Evolutionary conservation across 2,329 filamentous ascomycete species (phyloP).

Genomic region (Colletotrichum sp.): DNA sequence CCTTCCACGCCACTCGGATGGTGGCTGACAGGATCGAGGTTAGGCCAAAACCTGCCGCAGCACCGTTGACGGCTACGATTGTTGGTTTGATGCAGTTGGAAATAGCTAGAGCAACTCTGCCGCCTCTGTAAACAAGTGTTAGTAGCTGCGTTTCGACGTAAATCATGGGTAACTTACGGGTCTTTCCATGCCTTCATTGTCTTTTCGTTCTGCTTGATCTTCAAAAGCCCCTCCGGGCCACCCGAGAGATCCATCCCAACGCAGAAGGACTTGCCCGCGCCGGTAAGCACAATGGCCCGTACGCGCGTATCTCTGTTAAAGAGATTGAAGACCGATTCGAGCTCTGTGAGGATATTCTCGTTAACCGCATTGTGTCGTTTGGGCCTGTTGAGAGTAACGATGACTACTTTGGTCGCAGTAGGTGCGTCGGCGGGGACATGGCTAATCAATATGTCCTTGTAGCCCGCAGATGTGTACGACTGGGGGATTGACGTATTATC

Average conservation of each 20-base stretch:
- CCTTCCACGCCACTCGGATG: slow-evolving; percentile 8
- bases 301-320: neutral
- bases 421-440: slow-evolving; percentile 3
- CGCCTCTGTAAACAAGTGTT: slow-evolving; percentile 25
- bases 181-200: neutral
- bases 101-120: neutral
- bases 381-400: neutral
- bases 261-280: neutral
- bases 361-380: neutral
- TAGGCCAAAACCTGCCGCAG: slow-evolving; percentile 19
- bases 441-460: slow-evolving; percentile 6
- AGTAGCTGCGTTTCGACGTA: neutral
- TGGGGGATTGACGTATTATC: neutral
- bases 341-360: slow-evolving; percentile 5
- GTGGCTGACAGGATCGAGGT: slow-evolving; percentile 18
- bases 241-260: neutral
- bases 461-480: neutral
- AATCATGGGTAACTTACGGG: neutral
- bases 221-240: neutral
- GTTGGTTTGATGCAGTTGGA: slow-evolving; percentile 22
- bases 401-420: neutral
- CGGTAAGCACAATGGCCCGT: neutral
- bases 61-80: slow-evolving; percentile 22
- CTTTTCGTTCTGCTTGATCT: neutral
- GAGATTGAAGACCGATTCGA: neutral